These are phyloP conservation scores for grape (Vitis vinifera) DNA, from an alignment of 164 flowering plant genomes.

Conservation along the genomic window ASM3070453v1 NC_081817.1:22248501-22249000, in stretches of 20 bases:
- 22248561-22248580: slow-evolving; percentile 97
- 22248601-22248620: slow-evolving; percentile 78
- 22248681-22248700: slow-evolving; percentile 70
- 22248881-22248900: no score
- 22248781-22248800: not conserved
- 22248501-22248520: not conserved
- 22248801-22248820: no score
- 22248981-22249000: not conserved
- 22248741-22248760: slow-evolving; percentile 96
- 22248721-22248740: slow-evolving; percentile 93
- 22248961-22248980: no score
- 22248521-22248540: slow-evolving; percentile 4
- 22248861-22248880: no score
- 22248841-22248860: no score
- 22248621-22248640: slow-evolving; percentile 98
- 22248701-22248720: slow-evolving; percentile 82
- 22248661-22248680: slow-evolving; percentile 91
- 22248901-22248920: no score
- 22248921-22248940: no score
- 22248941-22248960: no score
- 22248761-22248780: slow-evolving; percentile 12
- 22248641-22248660: slow-evolving; percentile 89
- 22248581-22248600: slow-evolving; percentile 85
- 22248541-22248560: slow-evolving; percentile 84
- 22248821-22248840: no score